Conservation (phyloP, 2,329 filamentous ascomycete genomes). For the Coniochaeta ligniaria region DNA sequence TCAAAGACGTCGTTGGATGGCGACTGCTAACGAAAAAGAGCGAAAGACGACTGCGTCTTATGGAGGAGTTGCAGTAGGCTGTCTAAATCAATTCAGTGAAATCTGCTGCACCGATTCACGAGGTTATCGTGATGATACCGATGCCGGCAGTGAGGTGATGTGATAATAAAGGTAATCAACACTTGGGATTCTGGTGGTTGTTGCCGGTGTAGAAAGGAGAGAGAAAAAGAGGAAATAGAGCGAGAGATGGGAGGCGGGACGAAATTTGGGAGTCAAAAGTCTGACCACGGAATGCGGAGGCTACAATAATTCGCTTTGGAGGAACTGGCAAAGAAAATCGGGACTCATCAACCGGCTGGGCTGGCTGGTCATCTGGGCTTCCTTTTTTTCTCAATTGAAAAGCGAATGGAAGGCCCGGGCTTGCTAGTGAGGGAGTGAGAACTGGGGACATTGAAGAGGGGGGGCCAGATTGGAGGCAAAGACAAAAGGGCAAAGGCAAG, state of each 20-base stretch:
- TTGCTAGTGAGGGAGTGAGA: neutral
- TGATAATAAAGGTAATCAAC: neutral
- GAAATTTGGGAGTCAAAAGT: neutral
- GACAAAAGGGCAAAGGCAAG: neutral
- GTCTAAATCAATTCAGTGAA: neutral
- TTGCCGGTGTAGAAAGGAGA: neutral
- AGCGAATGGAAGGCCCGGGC: too few species aligned
- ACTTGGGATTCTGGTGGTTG: neutral
- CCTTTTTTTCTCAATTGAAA: too few species aligned
- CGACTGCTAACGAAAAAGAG: neutral
- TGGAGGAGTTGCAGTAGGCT: neutral
- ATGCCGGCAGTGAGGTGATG: neutral
- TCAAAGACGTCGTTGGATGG: neutral
- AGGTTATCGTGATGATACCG: neutral
- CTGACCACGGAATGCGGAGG: slow-evolving; percentile 1
- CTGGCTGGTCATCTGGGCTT: too few species aligned
- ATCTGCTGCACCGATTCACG: neutral
- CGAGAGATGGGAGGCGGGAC: neutral
- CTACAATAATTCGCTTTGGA: neutral
- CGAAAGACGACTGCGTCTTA: neutral
- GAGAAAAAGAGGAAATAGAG: neutral
- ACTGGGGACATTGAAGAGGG: too few species aligned
- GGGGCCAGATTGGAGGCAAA: neutral
- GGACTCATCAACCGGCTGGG: neutral
- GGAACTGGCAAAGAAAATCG: neutral